These are phyloP conservation scores for Dictyostelium capitatum DNA, from an alignment of 78 protist species.

Conservation along the genomic window DNA sequence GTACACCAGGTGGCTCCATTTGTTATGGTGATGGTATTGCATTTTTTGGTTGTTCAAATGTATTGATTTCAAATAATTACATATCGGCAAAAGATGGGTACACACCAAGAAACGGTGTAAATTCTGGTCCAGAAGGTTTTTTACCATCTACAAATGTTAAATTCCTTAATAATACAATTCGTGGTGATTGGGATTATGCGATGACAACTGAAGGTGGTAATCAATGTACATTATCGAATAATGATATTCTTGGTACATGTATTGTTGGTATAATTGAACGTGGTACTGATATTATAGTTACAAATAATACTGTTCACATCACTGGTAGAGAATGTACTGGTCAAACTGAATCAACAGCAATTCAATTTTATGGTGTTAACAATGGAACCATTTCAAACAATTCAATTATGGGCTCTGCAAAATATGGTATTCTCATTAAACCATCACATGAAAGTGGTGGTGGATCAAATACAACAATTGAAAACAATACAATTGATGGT, in stretches of 20 bases:
- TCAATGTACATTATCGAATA: slow-evolving; percentile 2
- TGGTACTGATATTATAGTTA: slow-evolving; percentile 24
- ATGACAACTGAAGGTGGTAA: slow-evolving; percentile 59
- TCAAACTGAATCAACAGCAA: slow-evolving; percentile 24
- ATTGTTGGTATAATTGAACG: slow-evolving; percentile 53
- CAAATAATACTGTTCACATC: slow-evolving; percentile 32
- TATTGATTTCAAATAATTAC: slow-evolving; percentile 28
- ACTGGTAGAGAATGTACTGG: slow-evolving; percentile 23
- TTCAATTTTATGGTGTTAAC: slow-evolving; percentile 65
- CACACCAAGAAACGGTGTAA: slow-evolving; percentile 71
- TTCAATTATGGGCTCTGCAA: slow-evolving; percentile 21
- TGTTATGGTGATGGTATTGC: slow-evolving; percentile 69
- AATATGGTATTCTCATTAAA: slow-evolving; percentile 46
- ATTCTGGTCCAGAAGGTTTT: slow-evolving; percentile 75
- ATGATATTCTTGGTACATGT: slow-evolving; percentile 39
- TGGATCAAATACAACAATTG: slow-evolving; percentile 18
- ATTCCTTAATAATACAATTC: slow-evolving; percentile 27
- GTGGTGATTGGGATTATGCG: slow-evolving; percentile 75
- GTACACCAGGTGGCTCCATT: slow-evolving; percentile 45
- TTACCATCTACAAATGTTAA: slow-evolving; percentile 17
- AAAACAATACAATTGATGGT: slow-evolving; percentile 58
- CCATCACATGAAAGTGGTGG: slow-evolving; percentile 66
- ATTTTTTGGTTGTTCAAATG: slow-evolving; percentile 61
- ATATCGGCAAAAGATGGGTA: slow-evolving; percentile 55
- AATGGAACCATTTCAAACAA: slow-evolving; percentile 37